phyloP scores from a whole-genome alignment of 1,284 basidiomycete species.

The Microbotryomycetes sp. region DNA sequence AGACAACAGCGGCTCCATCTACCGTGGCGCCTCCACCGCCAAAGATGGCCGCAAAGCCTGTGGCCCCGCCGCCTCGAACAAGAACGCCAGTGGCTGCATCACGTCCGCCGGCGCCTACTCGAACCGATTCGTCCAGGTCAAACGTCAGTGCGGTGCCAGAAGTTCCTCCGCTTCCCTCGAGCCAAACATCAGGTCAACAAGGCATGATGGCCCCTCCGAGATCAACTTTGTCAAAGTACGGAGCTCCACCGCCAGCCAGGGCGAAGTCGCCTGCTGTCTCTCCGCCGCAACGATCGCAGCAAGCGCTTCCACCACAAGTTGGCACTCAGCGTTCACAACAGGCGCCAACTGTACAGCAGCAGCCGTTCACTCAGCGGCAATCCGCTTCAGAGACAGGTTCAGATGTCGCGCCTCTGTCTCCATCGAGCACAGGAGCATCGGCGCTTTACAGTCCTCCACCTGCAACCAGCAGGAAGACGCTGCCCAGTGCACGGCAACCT shows the following conservation, averaged over 20 bases:
- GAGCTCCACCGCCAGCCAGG: too few relatives aligned
- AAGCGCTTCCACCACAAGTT: neutral
- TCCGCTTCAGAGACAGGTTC: neutral
- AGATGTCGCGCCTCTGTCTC: neutral
- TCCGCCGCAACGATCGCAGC: too few relatives aligned
- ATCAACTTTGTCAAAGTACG: neutral
- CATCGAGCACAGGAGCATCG: neutral
- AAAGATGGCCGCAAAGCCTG: neutral
- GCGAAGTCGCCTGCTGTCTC: neutral
- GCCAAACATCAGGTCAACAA: neutral
- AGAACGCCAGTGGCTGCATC: neutral
- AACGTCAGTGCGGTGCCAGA: neutral
- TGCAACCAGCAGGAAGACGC: neutral
- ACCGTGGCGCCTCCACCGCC: neutral
- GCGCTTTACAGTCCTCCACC: neutral
- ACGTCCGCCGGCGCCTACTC: neutral
- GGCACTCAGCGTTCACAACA: neutral
- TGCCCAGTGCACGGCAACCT: neutral
- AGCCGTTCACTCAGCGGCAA: neutral
- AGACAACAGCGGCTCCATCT: neutral
- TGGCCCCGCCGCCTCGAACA: neutral
- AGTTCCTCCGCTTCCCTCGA: neutral
- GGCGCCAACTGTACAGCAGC: neutral
- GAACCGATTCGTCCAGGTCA: neutral
- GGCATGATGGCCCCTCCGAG: neutral